These are phyloP conservation scores for Lactarius sanguifluus DNA, from an alignment of 768 basidiomycete species.

Conservation along the genomic window DNA sequence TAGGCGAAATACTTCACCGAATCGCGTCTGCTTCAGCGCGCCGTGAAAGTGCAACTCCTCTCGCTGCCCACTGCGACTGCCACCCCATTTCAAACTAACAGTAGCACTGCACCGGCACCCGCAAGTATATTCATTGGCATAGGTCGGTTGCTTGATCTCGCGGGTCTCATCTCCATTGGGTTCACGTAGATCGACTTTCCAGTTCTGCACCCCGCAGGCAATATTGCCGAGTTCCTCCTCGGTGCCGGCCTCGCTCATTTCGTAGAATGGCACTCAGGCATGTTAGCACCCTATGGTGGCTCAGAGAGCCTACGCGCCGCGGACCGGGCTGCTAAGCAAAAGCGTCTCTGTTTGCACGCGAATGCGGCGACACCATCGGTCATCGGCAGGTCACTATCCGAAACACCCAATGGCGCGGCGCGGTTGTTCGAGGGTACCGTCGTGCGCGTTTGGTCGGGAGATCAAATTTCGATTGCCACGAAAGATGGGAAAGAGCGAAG, in stretches of 20 bases:
- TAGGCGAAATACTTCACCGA: constrained; percentile 95
- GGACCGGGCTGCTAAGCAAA: constrained; percentile 79
- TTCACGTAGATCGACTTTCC: not conserved
- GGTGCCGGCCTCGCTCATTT: constrained; percentile 84
- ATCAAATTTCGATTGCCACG: constrained; percentile 80
- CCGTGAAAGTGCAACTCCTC: constrained; percentile 73
- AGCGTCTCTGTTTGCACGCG: constrained; percentile 67
- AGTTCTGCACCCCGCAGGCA: constrained; percentile 92
- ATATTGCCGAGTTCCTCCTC: constrained; percentile 88
- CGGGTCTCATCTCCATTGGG: not conserved
- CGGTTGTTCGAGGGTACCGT: constrained; percentile 80
- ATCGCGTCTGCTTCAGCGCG: constrained; percentile 76
- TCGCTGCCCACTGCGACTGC: constrained; percentile 78
- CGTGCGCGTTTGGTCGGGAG: constrained; percentile 86
- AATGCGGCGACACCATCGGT: constrained; percentile 47
- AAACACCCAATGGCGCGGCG: constrained; percentile 41
- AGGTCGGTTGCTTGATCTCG: constrained; percentile 43
- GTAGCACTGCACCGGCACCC: constrained; percentile 56
- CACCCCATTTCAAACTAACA: constrained; percentile 71
- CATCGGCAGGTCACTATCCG: constrained; percentile 47
- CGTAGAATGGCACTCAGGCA: constrained; percentile 97
- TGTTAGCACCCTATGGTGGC: constrained; percentile 78
- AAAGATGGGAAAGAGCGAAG: constrained; percentile 79
- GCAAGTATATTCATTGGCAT: constrained; percentile 90
- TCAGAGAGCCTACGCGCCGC: constrained; percentile 88